A percentile compares a stretch with the other conserved stretches of the same genome.
Evolutionary conservation across 805 yeast species (phyloP).

Genomic region (Millerozyma miso): DNA sequence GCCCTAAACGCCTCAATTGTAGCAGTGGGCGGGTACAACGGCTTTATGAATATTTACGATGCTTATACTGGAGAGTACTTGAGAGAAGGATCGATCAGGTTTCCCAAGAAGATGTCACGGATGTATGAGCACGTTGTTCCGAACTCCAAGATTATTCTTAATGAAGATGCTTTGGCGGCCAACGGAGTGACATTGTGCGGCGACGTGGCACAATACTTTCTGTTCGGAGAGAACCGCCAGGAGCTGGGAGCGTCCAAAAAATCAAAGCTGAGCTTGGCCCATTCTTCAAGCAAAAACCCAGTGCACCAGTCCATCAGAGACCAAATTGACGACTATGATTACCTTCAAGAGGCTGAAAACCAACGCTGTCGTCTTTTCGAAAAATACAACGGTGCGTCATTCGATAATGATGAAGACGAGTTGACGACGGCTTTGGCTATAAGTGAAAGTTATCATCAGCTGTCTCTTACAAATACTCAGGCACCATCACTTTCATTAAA

Average conservation of each 20-base stretch:
- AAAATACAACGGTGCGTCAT: slow-evolving; percentile 44
- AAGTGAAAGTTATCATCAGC: slow-evolving; percentile 22
- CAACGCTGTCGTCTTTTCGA: slow-evolving; percentile 27
- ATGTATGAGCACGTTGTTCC: slow-evolving; percentile 22
- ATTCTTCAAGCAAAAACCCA: slow-evolving; percentile 20
- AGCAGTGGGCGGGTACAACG: slow-evolving; percentile 41
- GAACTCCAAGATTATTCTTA: slow-evolving; percentile 21
- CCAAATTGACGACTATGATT: slow-evolving; percentile 35
- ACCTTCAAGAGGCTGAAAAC: slow-evolving; percentile 18
- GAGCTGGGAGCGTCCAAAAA: slow-evolving; percentile 9
- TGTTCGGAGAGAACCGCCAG: slow-evolving; percentile 35
- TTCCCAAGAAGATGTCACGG: slow-evolving; percentile 22
- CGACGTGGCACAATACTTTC: slow-evolving; percentile 42
- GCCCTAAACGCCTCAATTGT: slow-evolving; percentile 32
- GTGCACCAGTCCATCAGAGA: slow-evolving; percentile 23
- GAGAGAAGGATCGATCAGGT: slow-evolving; percentile 28
- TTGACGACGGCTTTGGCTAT: slow-evolving; percentile 41
- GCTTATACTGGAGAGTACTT: slow-evolving; percentile 38
- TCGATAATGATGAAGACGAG: slow-evolving; percentile 35
- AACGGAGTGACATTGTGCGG: slow-evolving; percentile 41
- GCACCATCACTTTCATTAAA: neutral
- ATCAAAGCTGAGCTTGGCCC: slow-evolving; percentile 13
- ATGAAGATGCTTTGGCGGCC: slow-evolving; percentile 18
- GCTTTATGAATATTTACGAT: slow-evolving; percentile 40
- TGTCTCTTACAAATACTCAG: neutral